Conservation (phyloP, 345 rosid genomes). For the Clausena lansium region DNA sequence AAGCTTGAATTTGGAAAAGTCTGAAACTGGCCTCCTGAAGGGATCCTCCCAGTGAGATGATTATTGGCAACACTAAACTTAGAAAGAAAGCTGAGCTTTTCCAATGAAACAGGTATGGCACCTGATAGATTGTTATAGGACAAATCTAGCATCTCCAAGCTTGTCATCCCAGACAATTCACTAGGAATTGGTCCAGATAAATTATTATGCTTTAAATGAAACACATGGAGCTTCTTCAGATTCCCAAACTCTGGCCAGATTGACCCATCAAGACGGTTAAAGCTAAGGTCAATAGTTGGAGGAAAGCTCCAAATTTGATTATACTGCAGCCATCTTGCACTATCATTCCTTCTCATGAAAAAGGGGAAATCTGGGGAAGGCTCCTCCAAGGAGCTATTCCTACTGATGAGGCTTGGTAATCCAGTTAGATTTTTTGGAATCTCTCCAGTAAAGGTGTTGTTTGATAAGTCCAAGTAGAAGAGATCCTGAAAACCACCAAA, state of each 20-base stretch:
- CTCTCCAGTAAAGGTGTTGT: conserved; percentile 56
- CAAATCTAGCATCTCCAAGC: conserved; percentile 57
- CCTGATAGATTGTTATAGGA: conserved; percentile 44
- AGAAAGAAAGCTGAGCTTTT: conserved; percentile 49
- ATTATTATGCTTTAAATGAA: conserved; percentile 41
- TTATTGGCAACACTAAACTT: conserved; percentile 58
- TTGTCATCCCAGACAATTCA: conserved; percentile 42
- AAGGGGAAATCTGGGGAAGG: conserved; percentile 63
- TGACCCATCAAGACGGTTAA: conserved; percentile 23
- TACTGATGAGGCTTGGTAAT: conserved; percentile 42
- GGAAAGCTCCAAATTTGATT: conserved; percentile 45
- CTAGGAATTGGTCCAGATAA: conserved; percentile 47
- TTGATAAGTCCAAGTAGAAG: conserved; percentile 70
- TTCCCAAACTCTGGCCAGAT: conserved; percentile 59
- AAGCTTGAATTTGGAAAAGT: conserved; percentile 83
- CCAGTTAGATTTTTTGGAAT: conserved; percentile 52
- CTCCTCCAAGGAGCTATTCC: conserved; percentile 42
- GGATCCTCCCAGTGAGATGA: conserved; percentile 53
- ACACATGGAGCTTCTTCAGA: conserved; percentile 45
- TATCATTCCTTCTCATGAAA: conserved; percentile 51
- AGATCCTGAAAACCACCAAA: conserved; percentile 40
- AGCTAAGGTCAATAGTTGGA: conserved; percentile 27
- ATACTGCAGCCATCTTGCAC: conserved; percentile 50
- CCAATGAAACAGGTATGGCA: conserved; percentile 36
- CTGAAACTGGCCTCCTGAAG: conserved; percentile 62